phyloP scores from a whole-genome alignment of 371 early-diverging fungal genomes.

The Circinella umbellata region DNA sequence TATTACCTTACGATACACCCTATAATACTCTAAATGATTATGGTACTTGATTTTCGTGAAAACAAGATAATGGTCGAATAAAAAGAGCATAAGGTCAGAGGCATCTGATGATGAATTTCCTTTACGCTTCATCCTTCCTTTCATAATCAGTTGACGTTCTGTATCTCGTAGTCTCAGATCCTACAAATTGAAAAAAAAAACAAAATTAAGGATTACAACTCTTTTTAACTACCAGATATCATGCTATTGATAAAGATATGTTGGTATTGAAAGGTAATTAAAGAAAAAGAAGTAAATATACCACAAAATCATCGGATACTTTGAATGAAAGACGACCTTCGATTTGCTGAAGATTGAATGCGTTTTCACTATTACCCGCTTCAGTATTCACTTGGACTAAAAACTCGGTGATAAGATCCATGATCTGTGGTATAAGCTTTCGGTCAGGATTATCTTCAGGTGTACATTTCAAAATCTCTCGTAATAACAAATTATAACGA shows the following conservation, averaged over 20 bases:
- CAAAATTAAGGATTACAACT: not conserved
- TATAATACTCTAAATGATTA: conserved; percentile 41
- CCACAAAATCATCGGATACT: conserved; percentile 25
- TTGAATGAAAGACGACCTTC: conserved; percentile 38
- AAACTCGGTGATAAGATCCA: conserved; percentile 70
- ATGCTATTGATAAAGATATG: no score
- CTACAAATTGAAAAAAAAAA: conserved; percentile 41
- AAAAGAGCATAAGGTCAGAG: conserved; percentile 74
- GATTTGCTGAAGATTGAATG: conserved; percentile 63
- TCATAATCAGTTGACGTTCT: conserved; percentile 77
- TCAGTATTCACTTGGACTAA: conserved; percentile 81
- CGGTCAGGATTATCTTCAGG: conserved; percentile 80
- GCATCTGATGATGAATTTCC: conserved; percentile 64
- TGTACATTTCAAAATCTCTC: conserved; percentile 80
- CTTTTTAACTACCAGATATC: not conserved
- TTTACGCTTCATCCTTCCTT: conserved; percentile 79
- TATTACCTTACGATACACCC: conserved; percentile 37
- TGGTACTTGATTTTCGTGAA: conserved; percentile 69
- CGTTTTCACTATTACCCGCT: conserved; percentile 88
- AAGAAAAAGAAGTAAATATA: conserved; percentile 23
- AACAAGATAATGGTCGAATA: conserved; percentile 89
- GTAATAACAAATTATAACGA: conserved; percentile 85
- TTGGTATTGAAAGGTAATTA: no score
- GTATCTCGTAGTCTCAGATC: conserved; percentile 75
- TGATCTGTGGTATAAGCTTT: conserved; percentile 63